Conservation (phyloP, 1,284 basidiomycete genomes). For the Moesziomyces parantarcticus region DNA sequence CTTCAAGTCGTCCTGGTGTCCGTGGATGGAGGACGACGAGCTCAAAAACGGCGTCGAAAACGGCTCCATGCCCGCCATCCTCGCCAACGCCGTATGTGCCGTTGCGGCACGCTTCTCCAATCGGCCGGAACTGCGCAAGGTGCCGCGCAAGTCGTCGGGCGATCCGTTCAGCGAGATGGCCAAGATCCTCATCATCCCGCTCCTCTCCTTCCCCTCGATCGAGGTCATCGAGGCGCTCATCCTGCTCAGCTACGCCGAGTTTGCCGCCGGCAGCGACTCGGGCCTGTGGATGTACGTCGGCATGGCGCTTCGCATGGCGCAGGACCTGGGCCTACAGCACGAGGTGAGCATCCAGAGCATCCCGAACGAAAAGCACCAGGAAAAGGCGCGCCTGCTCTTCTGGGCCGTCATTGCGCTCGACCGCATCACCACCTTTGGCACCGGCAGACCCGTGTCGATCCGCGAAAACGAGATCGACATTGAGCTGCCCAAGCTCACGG, state of each 20-base stretch:
- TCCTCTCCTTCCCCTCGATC: conserved; percentile 57
- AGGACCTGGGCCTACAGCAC: conserved; percentile 57
- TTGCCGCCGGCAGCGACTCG: conserved; percentile 56
- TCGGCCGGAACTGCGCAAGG: conserved; percentile 47
- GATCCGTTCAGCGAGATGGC: conserved; percentile 62
- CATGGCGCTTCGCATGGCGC: conserved; percentile 58
- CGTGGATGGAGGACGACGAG: conserved; percentile 57
- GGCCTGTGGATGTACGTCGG: conserved; percentile 62
- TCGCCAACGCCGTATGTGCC: conserved; percentile 58
- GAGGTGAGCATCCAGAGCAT: conserved; percentile 55
- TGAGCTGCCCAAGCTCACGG: conserved; percentile 39
- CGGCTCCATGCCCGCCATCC: conserved; percentile 55
- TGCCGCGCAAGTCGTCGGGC: conserved; percentile 48
- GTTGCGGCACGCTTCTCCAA: conserved; percentile 55
- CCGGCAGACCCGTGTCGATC: conserved; percentile 55
- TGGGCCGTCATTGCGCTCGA: conserved; percentile 57
- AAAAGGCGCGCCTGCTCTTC: conserved; percentile 52
- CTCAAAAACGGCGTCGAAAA: conserved; percentile 39
- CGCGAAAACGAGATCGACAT: conserved; percentile 56
- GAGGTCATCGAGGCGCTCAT: conserved; percentile 60
- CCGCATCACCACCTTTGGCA: conserved; percentile 60
- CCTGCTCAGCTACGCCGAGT: conserved; percentile 56
- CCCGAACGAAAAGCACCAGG: conserved; percentile 49
- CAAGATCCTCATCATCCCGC: conserved; percentile 59
- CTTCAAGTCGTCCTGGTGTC: conserved; percentile 56